phyloP scores from a whole-genome alignment of 2,329 filamentous ascomycete species.

The Colletotrichum navitas region DNA sequence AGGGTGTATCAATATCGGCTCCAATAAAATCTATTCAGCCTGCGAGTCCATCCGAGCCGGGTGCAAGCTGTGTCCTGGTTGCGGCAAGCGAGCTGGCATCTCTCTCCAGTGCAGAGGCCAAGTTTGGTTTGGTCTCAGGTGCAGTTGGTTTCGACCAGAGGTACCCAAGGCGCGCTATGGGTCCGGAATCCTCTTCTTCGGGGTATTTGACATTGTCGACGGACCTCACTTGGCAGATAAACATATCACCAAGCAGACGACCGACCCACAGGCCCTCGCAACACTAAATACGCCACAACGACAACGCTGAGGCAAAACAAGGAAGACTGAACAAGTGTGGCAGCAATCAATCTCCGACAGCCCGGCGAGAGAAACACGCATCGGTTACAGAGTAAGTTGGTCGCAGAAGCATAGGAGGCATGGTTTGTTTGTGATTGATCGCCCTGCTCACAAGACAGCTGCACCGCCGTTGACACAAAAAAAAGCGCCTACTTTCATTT shows the following conservation, averaged over 20 bases:
- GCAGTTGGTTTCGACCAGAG: neutral
- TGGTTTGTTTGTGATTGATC: neutral
- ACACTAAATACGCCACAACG: neutral
- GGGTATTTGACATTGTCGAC: neutral
- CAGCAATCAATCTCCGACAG: conserved; percentile 26
- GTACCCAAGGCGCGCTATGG: neutral
- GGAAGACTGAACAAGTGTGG: neutral
- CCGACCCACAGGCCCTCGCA: neutral
- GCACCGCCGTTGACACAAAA: neutral
- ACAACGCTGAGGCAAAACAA: neutral
- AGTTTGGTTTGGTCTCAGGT: neutral
- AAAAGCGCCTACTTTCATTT: too few species aligned
- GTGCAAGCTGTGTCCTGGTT: conserved; percentile 14
- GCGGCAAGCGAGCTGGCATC: conserved; percentile 1
- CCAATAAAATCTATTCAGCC: conserved; percentile 13
- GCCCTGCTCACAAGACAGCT: neutral
- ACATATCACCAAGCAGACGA: neutral
- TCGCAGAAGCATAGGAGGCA: conserved; percentile 16
- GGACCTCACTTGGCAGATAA: neutral
- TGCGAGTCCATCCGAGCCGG: neutral
- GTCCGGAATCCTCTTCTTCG: neutral
- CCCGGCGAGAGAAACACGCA: neutral
- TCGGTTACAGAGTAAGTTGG: conserved; percentile 5
- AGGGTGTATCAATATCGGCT: conserved; percentile 17
- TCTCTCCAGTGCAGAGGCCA: conserved; percentile 15